Conservation (phyloP, 768 basidiomycete species). For the Phlegmacium glaucopus region DNA sequence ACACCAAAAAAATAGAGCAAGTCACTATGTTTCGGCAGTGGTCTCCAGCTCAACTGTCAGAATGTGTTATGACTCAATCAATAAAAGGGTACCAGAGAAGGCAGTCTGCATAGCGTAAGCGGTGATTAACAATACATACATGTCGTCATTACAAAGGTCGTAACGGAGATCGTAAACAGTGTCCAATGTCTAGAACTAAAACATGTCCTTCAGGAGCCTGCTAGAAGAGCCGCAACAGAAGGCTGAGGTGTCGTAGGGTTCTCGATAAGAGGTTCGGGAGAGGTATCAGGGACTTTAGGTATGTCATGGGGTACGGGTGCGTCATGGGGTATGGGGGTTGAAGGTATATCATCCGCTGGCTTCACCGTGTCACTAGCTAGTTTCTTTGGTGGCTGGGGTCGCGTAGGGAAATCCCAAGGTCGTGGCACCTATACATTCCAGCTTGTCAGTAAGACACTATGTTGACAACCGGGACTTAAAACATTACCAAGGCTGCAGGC, state of each 20-base stretch:
- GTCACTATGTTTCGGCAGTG: no score
- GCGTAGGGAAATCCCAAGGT: constrained; percentile 68
- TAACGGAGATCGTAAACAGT: no score
- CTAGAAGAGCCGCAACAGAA: background rate
- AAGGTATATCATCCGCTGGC: background rate
- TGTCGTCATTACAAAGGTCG: no score
- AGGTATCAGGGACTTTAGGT: background rate
- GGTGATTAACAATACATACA: no score
- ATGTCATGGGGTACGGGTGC: background rate
- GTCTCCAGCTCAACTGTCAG: no score
- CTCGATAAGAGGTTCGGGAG: background rate
- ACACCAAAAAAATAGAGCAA: no score
- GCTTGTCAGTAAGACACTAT: background rate
- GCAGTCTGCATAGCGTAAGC: no score
- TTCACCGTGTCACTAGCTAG: background rate
- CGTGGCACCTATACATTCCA: constrained; percentile 49
- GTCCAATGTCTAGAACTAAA: no score
- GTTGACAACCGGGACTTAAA: background rate
- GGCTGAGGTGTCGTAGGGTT: background rate
- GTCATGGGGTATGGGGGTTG: background rate
- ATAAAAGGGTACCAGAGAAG: no score
- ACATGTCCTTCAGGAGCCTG: no score
- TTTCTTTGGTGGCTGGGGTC: constrained; percentile 17
- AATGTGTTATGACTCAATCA: no score
- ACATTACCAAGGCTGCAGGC: constrained; percentile 63